Conservation (phyloP, 2,329 filamentous ascomycete species). For the Aspergillus aculeatinus region DNA sequence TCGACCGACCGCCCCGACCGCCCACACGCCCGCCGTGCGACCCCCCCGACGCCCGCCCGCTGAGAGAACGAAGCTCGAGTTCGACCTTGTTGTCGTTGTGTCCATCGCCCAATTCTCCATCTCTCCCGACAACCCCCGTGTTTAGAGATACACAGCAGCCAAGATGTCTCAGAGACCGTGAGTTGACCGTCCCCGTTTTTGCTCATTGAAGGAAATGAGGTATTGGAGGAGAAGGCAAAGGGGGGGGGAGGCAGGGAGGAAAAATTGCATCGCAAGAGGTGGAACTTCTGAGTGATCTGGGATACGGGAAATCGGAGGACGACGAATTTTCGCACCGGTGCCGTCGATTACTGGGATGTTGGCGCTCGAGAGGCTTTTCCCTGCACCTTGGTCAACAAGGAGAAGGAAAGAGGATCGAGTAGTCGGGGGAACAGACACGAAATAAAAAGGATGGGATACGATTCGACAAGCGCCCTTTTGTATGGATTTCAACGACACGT, state of each 20-base stretch:
- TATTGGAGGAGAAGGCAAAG: background rate
- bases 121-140: conserved; percentile 29
- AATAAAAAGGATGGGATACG: background rate
- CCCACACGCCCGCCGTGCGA: conserved; percentile 15
- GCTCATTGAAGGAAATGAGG: background rate
- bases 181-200: conserved; percentile 28
- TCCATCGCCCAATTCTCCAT: conserved; percentile 35
- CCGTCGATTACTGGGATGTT: background rate
- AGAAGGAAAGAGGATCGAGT: too few species aligned
- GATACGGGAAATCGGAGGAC: too few species aligned
- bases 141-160: conserved; percentile 40
- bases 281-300: too few species aligned
- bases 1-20: conserved; percentile 29
- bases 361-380: background rate
- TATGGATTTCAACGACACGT: background rate
- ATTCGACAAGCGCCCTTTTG: background rate
- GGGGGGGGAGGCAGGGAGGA: too few species aligned
- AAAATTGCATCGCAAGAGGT: too few species aligned
- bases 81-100: conserved; percentile 30
- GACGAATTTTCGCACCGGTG: too few species aligned
- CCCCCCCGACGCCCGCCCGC: conserved; percentile 25
- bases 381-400: background rate
- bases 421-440: too few species aligned
- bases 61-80: background rate
- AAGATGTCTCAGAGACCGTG: conserved; percentile 55